These are phyloP conservation scores for Pseudocercospora vitis DNA, from an alignment of 2,329 filamentous ascomycete genomes.

Conservation along the genomic window DNA sequence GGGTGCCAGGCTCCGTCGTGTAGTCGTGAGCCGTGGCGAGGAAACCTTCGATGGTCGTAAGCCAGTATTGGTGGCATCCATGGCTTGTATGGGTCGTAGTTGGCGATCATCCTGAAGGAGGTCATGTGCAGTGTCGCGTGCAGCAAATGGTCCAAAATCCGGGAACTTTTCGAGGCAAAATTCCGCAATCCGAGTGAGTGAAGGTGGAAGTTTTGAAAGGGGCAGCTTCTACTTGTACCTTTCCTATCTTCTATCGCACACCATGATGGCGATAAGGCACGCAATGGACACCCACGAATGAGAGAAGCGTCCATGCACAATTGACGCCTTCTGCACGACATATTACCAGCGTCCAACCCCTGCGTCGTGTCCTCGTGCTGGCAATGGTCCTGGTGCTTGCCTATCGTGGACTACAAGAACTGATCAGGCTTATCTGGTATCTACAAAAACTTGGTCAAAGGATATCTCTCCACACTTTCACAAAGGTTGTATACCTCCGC, in stretches of 20 bases:
- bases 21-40: slow-evolving; percentile 3
- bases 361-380: slow-evolving; percentile 2
- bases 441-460: slow-evolving; percentile 1
- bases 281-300: slow-evolving; percentile 10
- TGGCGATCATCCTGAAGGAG: not conserved
- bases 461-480: slow-evolving; percentile 2
- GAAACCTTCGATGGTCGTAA: slow-evolving; percentile 1
- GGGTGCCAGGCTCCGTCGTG: not conserved
- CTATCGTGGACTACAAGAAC: slow-evolving; percentile 7
- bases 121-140: not conserved
- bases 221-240: slow-evolving; percentile 10
- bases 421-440: slow-evolving; percentile 15
- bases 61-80: not conserved
- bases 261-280: slow-evolving; percentile 13
- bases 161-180: not conserved
- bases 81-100: slow-evolving; percentile 1
- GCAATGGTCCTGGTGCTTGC: slow-evolving; percentile 15
- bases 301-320: slow-evolving; percentile 7
- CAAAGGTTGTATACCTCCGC: slow-evolving; percentile 9
- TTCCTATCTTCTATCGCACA: slow-evolving; percentile 10
- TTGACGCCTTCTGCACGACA: slow-evolving; percentile 12
- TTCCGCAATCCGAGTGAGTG: not conserved
- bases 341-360: slow-evolving; percentile 6
- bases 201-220: not conserved
- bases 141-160: not conserved